Evolutionary conservation across 805 yeast genomes (phyloP).

Genomic region (Yamadazyma philogaea): DNA sequence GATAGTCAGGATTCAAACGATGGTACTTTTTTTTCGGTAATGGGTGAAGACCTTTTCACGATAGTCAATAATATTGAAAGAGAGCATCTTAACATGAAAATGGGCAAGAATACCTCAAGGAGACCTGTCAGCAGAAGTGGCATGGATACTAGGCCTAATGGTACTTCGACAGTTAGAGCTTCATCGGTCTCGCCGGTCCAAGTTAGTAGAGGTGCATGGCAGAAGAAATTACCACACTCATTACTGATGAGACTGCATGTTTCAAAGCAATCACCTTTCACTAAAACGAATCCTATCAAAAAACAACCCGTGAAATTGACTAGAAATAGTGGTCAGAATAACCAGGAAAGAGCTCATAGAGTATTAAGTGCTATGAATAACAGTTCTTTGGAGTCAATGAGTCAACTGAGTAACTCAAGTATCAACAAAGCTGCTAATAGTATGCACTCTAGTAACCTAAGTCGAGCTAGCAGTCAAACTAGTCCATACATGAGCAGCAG

Average conservation of each 20-base stretch:
- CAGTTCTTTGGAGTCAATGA: constrained; percentile 3
- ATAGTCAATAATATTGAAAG: constrained; percentile 32
- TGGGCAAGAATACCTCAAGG: neutral
- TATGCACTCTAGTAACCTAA: neutral
- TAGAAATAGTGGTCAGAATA: neutral
- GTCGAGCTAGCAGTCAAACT: constrained; percentile 7
- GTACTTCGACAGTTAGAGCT: neutral
- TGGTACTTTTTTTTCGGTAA: constrained; percentile 28
- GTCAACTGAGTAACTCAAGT: neutral
- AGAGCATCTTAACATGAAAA: constrained; percentile 12
- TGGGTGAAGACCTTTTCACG: constrained; percentile 49
- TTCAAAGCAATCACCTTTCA: constrained; percentile 9
- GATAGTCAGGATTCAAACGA: constrained; percentile 17
- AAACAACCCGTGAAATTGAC: constrained; percentile 2
- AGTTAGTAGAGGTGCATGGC: neutral
- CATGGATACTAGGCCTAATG: neutral
- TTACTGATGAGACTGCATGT: neutral
- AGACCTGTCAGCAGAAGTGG: neutral
- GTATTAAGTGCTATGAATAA: constrained; percentile 6
- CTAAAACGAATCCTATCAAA: constrained; percentile 1
- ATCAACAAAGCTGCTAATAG: neutral
- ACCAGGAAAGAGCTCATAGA: neutral
- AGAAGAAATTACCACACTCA: neutral
- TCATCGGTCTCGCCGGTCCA: constrained; percentile 1
- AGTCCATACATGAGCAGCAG: constrained; percentile 2